Base-by-base conservation (phyloP, 2,329 filamentous ascomycete species). In the Zymoseptoria passerinii region DNA sequence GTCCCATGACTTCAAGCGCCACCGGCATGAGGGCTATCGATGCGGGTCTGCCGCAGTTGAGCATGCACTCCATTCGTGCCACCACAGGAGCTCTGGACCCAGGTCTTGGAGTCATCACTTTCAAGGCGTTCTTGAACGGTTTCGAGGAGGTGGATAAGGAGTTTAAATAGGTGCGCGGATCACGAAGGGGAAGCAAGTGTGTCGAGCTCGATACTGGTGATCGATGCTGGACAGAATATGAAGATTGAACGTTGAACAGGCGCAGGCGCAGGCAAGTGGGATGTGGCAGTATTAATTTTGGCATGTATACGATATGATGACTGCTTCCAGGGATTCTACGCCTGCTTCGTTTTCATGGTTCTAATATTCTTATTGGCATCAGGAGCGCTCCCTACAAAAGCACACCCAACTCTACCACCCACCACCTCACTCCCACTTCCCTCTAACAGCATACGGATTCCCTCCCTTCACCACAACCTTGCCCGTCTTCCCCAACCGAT, bases 51-150 rank as follows among this genome's bases (percentile, higher is more conserved):
- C 86, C 91, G 4, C 92, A 97, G 76, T 75, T 96, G 66, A 92
- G 88, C 70, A 97, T 97, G 92, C 92, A 97, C 74, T 89, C 85
- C 55, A 88, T 97, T 65, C 82, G 92, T 27, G 92, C 92, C 0
- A 96, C 91, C 0, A 95, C 90, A 0, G 92, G 92, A 2, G 82
- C 83, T 44, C 73, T 92, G 63, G 92, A 97, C 70, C 92, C 92
- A 0, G 92, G 92, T 0, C 76, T 96, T 64, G 92, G 92, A 3
- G 88, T 94, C 18, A 86, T 89, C 75, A 83, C 91, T 65, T 96
- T 96, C 77, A 88, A 90, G 78, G 91, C 87, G 1, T 96, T 96
- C 73, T 82, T 95, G 66, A 90, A 95, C 67, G 78, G 86, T 62
- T 97, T 87, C 78, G 90, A 96, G 78, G 80, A 82, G 68, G 86